Evolutionary conservation across 1,284 basidiomycete species (phyloP).

Genomic region (Cutaneotrichosporon sp.): DNA sequence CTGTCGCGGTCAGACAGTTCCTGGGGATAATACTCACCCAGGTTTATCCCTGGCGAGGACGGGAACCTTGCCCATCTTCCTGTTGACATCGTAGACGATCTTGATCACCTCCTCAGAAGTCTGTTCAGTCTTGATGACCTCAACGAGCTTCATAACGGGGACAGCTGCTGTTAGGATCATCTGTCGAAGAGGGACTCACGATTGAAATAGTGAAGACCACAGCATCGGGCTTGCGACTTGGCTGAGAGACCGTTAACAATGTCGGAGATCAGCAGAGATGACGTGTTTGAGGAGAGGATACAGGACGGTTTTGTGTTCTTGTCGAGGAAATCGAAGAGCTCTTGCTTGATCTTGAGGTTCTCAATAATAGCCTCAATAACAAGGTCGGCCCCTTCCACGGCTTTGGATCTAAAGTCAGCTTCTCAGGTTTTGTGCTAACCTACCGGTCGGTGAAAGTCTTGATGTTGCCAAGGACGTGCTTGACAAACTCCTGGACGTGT

Average conservation of each 20-base stretch:
- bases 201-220: slow-evolving; percentile 57
- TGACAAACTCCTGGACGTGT: slow-evolving; percentile 42
- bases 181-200: slow-evolving; percentile 24
- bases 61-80: slow-evolving; percentile 53
- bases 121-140: slow-evolving; percentile 53
- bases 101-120: slow-evolving; percentile 52
- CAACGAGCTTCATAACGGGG: slow-evolving; percentile 56
- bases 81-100: slow-evolving; percentile 51
- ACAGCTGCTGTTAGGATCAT: slow-evolving; percentile 25
- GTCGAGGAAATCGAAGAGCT: slow-evolving; percentile 55
- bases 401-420: slow-evolving; percentile 36
- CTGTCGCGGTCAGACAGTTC: slow-evolving; percentile 5
- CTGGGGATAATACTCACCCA: slow-evolving; percentile 36
- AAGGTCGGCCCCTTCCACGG: slow-evolving; percentile 52
- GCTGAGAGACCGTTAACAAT: slow-evolving; percentile 47
- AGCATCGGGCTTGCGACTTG: slow-evolving; percentile 49
- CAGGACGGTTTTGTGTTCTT: slow-evolving; percentile 26
- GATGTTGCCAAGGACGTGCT: slow-evolving; percentile 50
- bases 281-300: slow-evolving; percentile 57
- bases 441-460: slow-evolving; percentile 52
- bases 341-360: slow-evolving; percentile 54
- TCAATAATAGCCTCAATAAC: slow-evolving; percentile 59
- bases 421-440: slow-evolving; percentile 6
- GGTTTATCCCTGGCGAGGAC: slow-evolving; percentile 56
- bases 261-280: slow-evolving; percentile 52